Evolutionary conservation across 805 yeast genomes (phyloP).

Genomic region (Ogataea ganodermae): DNA sequence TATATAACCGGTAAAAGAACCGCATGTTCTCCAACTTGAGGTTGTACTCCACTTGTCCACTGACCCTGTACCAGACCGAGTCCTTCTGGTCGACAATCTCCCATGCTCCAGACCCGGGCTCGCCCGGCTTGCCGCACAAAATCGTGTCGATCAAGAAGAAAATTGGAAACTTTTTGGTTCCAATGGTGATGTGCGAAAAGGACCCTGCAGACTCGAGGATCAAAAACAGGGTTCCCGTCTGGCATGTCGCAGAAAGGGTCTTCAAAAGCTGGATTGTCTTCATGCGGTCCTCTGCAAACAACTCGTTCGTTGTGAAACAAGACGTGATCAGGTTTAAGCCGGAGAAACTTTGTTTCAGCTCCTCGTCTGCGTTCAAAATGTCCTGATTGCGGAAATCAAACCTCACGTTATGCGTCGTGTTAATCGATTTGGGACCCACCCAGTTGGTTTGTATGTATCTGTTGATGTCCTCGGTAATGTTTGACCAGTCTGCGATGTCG

Average conservation of each 20-base stretch:
- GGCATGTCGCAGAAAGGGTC: constrained; percentile 50
- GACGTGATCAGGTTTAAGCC: constrained; percentile 59
- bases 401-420: constrained; percentile 26
- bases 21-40: constrained; percentile 86
- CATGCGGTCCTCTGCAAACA: constrained; percentile 67
- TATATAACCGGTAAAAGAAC: constrained; percentile 75
- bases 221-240: constrained; percentile 57
- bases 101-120: constrained; percentile 56
- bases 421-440: constrained; percentile 44
- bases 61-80: constrained; percentile 76
- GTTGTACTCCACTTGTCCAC: constrained; percentile 53
- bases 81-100: constrained; percentile 64
- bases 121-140: constrained; percentile 53
- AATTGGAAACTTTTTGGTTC: constrained; percentile 77
- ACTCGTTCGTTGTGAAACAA: constrained; percentile 84
- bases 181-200: constrained; percentile 76
- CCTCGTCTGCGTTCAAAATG: constrained; percentile 35
- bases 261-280: constrained; percentile 63
- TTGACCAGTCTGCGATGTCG: constrained; percentile 80
- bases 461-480: constrained; percentile 49
- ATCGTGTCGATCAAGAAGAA: constrained; percentile 78
- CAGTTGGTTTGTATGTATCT: constrained; percentile 50
- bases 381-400: constrained; percentile 39
- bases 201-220: constrained; percentile 91
- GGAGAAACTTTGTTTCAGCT: constrained; percentile 22